Evolutionary conservation across 179 eudicot genomes (phyloP).

Genomic region (Amaranthus tricolor): DNA sequence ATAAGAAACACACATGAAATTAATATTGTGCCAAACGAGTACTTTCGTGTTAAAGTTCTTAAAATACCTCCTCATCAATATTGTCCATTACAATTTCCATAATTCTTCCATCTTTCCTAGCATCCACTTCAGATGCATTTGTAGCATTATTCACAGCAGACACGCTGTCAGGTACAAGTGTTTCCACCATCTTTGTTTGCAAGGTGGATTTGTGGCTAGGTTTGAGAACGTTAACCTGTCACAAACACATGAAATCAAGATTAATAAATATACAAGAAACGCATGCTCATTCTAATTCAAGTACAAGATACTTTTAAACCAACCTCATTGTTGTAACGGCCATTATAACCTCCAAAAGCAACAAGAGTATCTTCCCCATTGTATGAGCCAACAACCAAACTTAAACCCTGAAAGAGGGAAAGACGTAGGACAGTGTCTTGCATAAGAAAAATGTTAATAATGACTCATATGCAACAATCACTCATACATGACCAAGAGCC

Average conservation of each 20-base stretch:
- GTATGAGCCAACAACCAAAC: conserved; percentile 80
- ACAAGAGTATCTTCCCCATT: conserved; percentile 73
- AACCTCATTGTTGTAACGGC: conserved; percentile 95
- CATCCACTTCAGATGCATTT: conserved; percentile 66
- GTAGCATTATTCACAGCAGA: conserved; percentile 71
- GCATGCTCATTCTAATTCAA: not conserved
- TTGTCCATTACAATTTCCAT: conserved; percentile 85
- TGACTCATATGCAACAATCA: not conserved
- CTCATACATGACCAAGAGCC: not conserved
- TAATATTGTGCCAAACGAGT: not conserved
- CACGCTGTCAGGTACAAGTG: conserved; percentile 66
- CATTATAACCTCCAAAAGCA: conserved; percentile 95
- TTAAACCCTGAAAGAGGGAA: conserved; percentile 62
- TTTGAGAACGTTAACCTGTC: conserved; percentile 79
- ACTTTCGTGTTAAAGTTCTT: not conserved
- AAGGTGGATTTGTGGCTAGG: conserved; percentile 88
- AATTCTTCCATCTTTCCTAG: conserved; percentile 69
- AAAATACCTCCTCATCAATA: conserved; percentile 50
- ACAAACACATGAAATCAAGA: conserved; percentile 20
- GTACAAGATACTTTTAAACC: not conserved
- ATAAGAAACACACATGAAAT: not conserved
- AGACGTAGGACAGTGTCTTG: not conserved
- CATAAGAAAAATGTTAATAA: not conserved
- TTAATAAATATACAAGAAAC: conserved; percentile 16
- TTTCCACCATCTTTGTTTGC: conserved; percentile 61